Evolutionary conservation across 73 alveolate genomes (phyloP), one percentile per base, ranked within the genome.

Genomic region (Paramecium sexaurelia): DNA sequence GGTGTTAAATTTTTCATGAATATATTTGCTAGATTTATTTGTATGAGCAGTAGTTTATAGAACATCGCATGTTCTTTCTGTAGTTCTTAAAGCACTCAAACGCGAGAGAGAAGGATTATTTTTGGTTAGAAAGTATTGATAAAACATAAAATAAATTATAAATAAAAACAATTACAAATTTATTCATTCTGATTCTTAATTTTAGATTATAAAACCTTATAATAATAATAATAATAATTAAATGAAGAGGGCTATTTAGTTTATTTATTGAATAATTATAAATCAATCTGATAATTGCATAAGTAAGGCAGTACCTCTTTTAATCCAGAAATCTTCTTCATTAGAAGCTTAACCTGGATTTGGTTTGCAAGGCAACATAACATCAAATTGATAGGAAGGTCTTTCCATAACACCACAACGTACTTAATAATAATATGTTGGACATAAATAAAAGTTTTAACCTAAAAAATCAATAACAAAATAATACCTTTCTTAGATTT

Each of bases 291-390:
- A 92, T 9, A 92, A 94, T n/a, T 98, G 96, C 96, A 97, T 93
- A 27, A 97, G 95, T 41, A 97, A 90, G 7, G 99, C 99, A 7
- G 99, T 97, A 71, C 99, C 99, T 39, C 99, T 95, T 93, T 97
- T 97, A 61, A 97, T 94, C 99, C 99, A 97, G 93, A 91, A 97
- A 75, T 97, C 99, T 36, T 95, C 92, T 0, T 94, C 84, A 41
- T 85, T 75, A 36, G 95, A 96, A 43, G 98, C 99, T 17, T 92
- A 51, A 26, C 92, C 90, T 29, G 95, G 95, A 43, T 84, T 91
- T 19, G 92, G 95, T 55, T 91, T 91, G 17, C 90, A 73, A 1
- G 95, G 95, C 5, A 97, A 93, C 90, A 96, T 99, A 51, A 97
- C 96, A 96, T 95, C 94, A 47, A 97, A 95, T 97, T 97, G 94